phyloP scores from a whole-genome alignment of 1,139 yeast genomes.

The Wickerhamiella infanticola region DNA sequence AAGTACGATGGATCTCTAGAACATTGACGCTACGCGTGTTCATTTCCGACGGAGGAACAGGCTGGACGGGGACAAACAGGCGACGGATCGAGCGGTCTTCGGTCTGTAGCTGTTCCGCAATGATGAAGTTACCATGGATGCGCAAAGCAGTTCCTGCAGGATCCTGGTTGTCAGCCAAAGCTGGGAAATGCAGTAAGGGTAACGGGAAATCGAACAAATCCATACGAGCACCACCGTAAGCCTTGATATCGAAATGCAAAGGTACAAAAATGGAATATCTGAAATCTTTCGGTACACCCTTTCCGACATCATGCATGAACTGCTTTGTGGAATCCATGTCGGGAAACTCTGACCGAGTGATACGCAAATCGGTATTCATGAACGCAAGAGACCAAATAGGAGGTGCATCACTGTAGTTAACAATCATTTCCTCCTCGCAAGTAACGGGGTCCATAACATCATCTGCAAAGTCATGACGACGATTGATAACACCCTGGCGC shows the following conservation, averaged over 20 bases:
- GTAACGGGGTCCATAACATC: constrained; percentile 32
- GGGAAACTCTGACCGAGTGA: constrained; percentile 39
- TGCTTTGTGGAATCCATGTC: constrained; percentile 37
- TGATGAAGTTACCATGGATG: constrained; percentile 36
- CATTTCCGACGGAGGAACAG: constrained; percentile 23
- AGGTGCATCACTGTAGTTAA: constrained; percentile 46
- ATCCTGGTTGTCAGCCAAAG: constrained; percentile 25
- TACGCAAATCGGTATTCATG: constrained; percentile 38
- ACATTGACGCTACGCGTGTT: constrained; percentile 26
- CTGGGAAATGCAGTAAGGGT: constrained; percentile 33
- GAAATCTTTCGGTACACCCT: constrained; percentile 63
- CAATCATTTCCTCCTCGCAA: constrained; percentile 34
- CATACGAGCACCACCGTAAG: constrained; percentile 36
- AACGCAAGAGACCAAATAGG: constrained; percentile 47
- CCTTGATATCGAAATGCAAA: constrained; percentile 31
- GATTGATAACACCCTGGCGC: constrained; percentile 37
- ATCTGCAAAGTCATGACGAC: constrained; percentile 35
- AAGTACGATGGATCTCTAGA: constrained; percentile 56
- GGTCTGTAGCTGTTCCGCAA: constrained; percentile 37
- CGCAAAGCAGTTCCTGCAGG: constrained; percentile 21
- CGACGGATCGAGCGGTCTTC: constrained; percentile 39
- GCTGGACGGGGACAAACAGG: constrained; percentile 48
- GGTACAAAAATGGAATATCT: constrained; percentile 59
- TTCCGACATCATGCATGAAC: constrained; percentile 58
- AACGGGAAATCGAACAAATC: constrained; percentile 57